phyloP scores from a whole-genome alignment of 1,284 basidiomycete species.

The Coniferiporia weirii region DNA sequence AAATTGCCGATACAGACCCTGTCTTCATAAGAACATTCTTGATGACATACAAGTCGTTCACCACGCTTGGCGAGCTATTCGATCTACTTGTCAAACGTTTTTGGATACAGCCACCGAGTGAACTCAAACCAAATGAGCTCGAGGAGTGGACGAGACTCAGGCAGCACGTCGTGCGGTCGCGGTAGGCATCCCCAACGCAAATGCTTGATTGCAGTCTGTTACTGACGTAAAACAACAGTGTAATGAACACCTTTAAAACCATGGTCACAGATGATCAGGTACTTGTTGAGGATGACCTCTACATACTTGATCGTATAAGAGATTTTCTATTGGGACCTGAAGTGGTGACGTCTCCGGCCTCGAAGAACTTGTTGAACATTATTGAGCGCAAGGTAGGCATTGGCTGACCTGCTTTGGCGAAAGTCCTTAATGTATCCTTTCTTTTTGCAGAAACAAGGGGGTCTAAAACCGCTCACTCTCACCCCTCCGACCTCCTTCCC shows the following conservation, averaged over 20 bases:
- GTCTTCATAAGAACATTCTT: conserved; percentile 91
- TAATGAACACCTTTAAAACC: conserved; percentile 78
- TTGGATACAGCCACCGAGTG: conserved; percentile 71
- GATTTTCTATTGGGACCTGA: conserved; percentile 70
- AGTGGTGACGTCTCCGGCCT: conserved; percentile 57
- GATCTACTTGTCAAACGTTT: conserved; percentile 85
- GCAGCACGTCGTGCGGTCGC: conserved; percentile 82
- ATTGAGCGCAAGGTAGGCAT: conserved; percentile 75
- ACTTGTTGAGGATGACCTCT: conserved; percentile 75
- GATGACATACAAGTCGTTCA: conserved; percentile 97
- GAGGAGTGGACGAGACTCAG: conserved; percentile 87
- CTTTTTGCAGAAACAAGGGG: conserved; percentile 15
- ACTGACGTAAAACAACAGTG: conserved; percentile 37
- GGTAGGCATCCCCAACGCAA: conserved; percentile 41
- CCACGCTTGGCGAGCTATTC: conserved; percentile 80
- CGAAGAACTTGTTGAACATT: conserved; percentile 65
- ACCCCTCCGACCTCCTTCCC: conserved; percentile 32
- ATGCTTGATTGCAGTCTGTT: background rate
- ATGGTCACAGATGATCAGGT: conserved; percentile 79
- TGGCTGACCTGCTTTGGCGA: background rate
- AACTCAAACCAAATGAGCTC: conserved; percentile 58
- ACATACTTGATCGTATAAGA: conserved; percentile 74
- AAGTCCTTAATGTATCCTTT: background rate
- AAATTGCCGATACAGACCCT: conserved; percentile 45
- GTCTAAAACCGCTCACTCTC: conserved; percentile 12